These are phyloP conservation scores for Anacardium occidentale DNA, from an alignment of 345 rosid species.

Conservation along the genomic window DNA sequence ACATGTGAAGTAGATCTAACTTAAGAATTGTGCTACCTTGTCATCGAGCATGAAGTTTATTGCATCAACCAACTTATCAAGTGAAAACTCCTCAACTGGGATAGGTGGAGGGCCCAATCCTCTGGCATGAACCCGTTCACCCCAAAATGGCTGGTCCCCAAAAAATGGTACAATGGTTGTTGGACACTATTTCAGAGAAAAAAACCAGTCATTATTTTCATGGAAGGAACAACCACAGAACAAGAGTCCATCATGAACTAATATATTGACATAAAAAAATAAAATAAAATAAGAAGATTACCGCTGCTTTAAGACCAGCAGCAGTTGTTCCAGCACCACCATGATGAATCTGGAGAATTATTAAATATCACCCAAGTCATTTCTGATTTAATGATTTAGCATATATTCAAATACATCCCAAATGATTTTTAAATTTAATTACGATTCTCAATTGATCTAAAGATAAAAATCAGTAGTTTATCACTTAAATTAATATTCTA, in stretches of 20 bases:
- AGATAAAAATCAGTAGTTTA: neutral
- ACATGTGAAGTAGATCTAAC: neutral
- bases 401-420: neutral
- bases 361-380: neutral
- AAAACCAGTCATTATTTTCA: neutral
- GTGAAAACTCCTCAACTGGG: constrained; percentile 48
- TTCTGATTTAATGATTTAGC: neutral
- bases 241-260: neutral
- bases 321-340: constrained; percentile 67
- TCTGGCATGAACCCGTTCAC: constrained; percentile 52
- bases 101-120: constrained; percentile 59
- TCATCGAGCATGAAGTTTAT: constrained; percentile 51
- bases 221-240: neutral
- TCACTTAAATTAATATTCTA: neutral
- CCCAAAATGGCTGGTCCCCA: constrained; percentile 69
- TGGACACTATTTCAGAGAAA: constrained; percentile 40
- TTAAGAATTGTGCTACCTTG: constrained; percentile 28
- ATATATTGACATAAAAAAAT: neutral
- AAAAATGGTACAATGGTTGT: constrained; percentile 60
- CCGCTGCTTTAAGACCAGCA: constrained; percentile 66
- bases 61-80: constrained; percentile 49
- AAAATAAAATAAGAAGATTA: constrained; percentile 17
- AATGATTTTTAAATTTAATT: neutral
- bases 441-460: neutral
- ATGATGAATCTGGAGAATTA: constrained; percentile 45